Evolutionary conservation across 176 grass and related monocot species (phyloP), one percentile per base, ranked within the genome.

Genomic region (Raddia distichophylla): DNA sequence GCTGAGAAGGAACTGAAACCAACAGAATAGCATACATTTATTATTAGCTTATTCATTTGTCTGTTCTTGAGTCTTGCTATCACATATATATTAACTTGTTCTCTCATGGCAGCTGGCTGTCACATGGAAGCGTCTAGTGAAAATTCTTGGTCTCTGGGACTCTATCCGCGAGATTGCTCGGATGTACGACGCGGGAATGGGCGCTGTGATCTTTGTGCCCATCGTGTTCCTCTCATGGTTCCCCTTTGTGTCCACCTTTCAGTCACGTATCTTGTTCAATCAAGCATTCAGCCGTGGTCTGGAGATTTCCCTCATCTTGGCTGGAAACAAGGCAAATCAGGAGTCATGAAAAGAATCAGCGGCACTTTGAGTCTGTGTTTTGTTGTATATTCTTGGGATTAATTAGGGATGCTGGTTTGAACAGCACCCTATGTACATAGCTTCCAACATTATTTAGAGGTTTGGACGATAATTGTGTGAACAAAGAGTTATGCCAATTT

Each of bases 221-320:
- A 87, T 98, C 12, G 93, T 91, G 60, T 87, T 95, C 59, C 84
- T 99, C 35, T 99, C 96, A 7, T 99, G 96, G 96, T 99, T 95
- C 87, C 96, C 96, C 34, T 95, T 99, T 27, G 96, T 99, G 16
- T 99, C 96, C 9, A 99, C 96, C 1, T 99, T 99, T 81, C 96
- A 99, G 60, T 91, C 93, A 6, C 89, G 96, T 0, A 72, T 99
- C 54, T 80, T 99, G 10, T 99, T 99, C 61, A 99, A 99, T 59
- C 96, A 95, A 76, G 93, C 96, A 0, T 99, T 99, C 57, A 99
- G 96, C 80, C 88, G 93, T 56, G 97, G 93, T 6, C 68, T 99
- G 76, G 97, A 96, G 80, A 99, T 96, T 56, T 99, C 97, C 12
- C 89, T 99, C 76, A 99, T 99, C 52, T 75, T 99, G n/a, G 97